A percentile compares a stretch with the other conserved stretches of the same genome.
These are phyloP conservation scores for Daedaleopsis sinensis DNA, from an alignment of 768 basidiomycete species.

Conservation along the genomic window DNA sequence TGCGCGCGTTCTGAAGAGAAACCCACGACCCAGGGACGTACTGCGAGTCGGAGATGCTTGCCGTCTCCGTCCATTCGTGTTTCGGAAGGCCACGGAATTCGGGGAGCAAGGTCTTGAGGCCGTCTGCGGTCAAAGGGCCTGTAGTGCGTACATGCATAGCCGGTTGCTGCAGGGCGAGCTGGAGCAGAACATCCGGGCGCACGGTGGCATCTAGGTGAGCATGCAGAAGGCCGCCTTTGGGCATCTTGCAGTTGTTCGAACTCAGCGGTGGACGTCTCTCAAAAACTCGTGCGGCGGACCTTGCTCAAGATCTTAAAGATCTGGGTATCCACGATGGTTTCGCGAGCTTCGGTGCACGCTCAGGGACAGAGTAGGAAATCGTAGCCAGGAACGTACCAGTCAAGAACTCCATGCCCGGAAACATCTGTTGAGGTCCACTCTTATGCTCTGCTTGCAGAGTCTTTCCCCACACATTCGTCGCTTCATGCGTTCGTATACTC, in stretches of 20 bases:
- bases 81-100: conserved; percentile 35
- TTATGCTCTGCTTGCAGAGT: conserved; percentile 35
- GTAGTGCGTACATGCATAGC: conserved; percentile 56
- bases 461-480: conserved; percentile 57
- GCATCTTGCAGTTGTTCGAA: conserved; percentile 52
- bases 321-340: conserved; percentile 55
- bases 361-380: neutral
- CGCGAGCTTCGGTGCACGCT: conserved; percentile 15
- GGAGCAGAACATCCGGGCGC: conserved; percentile 51
- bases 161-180: conserved; percentile 57
- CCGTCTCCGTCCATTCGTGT: conserved; percentile 22
- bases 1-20: conserved; percentile 53
- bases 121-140: too few relatives aligned
- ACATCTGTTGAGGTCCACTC: conserved; percentile 57
- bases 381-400: conserved; percentile 47
- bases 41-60: conserved; percentile 42
- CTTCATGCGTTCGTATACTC: conserved; percentile 56
- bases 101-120: too few relatives aligned
- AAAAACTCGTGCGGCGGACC: conserved; percentile 37
- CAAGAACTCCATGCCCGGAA: conserved; percentile 80
- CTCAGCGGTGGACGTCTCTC: neutral
- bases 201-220: conserved; percentile 74
- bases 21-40: conserved; percentile 59
- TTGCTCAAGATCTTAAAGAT: conserved; percentile 65
- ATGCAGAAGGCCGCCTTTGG: conserved; percentile 77